Base-by-base conservation (phyloP, 768 basidiomycete species). In the Phlebiopsis gigantea region DNA sequence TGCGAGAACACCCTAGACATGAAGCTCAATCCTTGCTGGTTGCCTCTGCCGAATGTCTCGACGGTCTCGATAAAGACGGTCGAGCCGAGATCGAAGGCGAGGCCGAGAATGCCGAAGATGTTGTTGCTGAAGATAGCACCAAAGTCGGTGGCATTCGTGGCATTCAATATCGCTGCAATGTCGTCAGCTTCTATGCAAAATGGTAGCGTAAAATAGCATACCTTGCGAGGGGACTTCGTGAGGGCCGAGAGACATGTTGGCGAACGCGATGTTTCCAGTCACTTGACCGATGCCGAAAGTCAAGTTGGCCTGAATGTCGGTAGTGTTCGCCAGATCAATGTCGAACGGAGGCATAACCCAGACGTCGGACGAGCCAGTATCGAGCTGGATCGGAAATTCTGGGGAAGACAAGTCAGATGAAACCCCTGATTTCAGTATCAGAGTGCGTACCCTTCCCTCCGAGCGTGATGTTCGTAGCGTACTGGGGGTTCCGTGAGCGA, bases 51-150 rank as follows among this genome's bases (percentile, higher is more conserved):
- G 62, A 53, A 58, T 4, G 34, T 39, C 14, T 50, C 5, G 7
- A 39, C 29, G 14, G 64, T 53, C 39, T 59, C 57, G 29, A 29
- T 25, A 46, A 90, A 87, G 57, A 95, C 81, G 31, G 71, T 77
- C 3, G 91, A 92, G 34, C 89, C 79, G 15, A 80, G 77, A 51
- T 83, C 83, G 64, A 90, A 90, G 29, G 91, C 88, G n/a, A 92
- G 77, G 24, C 91, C 90, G 41, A 84, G 65, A 62, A 93, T 81
- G 21, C 90, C 90, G 61, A 72, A 67, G 19, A 87, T 83, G 25
- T 82, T 85, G 62, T 85, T 88, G 8, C 73, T 73, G 42, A 89
- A 73, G 14, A 86, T 82, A 10, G 87, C 84, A 67, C 88, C 88
- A 49, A 81, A 69, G 34, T 84, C 55, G 88, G 68, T 61, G 2